Conservation (phyloP, 441 rosid genomes). For the Adansonia rubrostipa region DNA sequence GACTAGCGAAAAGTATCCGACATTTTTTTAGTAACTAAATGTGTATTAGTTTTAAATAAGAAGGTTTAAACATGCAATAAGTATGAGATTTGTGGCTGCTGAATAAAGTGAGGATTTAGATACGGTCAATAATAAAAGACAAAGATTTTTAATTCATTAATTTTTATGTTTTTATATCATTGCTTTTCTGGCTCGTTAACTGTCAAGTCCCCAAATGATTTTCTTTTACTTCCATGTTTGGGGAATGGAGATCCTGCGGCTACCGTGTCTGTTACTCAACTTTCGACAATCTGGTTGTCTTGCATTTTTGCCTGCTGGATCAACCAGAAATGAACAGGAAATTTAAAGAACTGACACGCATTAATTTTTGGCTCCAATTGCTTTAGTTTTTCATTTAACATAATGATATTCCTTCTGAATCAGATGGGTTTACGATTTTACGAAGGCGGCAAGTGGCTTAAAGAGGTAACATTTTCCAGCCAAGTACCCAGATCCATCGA, state of each 20-base stretch:
- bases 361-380: background rate
- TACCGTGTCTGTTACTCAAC: background rate
- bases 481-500: background rate
- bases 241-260: background rate
- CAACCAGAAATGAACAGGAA: background rate
- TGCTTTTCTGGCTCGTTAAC: background rate
- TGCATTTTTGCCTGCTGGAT: slow-evolving; percentile 17
- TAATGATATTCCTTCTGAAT: background rate
- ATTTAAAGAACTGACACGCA: background rate
- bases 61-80: background rate
- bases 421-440: background rate
- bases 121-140: background rate
- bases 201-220: background rate
- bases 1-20: background rate
- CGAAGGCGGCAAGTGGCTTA: background rate
- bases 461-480: background rate
- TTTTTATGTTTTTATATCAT: background rate
- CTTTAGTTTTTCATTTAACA: background rate
- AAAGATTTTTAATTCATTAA: background rate
- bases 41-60: slow-evolving; percentile 3
- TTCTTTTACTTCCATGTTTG: background rate
- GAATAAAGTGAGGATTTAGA: background rate
- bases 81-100: slow-evolving; percentile 17
- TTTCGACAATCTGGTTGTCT: background rate
- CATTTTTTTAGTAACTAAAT: background rate